Base-by-base conservation (phyloP, 2,329 filamentous ascomycete genomes). In the Pyrenophora teres region DNA sequence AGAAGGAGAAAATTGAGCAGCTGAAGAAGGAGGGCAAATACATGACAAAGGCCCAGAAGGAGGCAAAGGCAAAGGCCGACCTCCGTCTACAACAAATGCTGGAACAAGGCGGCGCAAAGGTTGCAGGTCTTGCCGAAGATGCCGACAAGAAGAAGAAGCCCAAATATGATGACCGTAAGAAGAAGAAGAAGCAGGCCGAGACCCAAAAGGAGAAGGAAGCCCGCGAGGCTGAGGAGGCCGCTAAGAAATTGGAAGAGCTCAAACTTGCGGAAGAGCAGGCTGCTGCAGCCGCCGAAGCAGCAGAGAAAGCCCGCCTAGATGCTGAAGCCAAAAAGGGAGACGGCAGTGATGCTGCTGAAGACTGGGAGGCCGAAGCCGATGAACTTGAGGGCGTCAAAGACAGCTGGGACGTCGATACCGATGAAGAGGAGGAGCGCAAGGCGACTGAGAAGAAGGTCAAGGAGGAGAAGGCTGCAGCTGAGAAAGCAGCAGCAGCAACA, bases 381-480 rank as follows among this genome's bases (percentile, higher is more conserved):
- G 84, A 71, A 37, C 84, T 89, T 21, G 87, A 88, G 13, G 87
- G 88, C 54, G 82, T 96, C 67, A 97, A 97, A 76, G 93, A 97
- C 61, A 93, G 88, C 78, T 97, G 93, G 93, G 93, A 97, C 72
- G 92, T 89, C 30, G 88, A 91, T 47, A 87, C 86, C 2, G 89
- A 90, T 41, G 88, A 90, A 6, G 89, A 92, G 65, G 73, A 76
- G 68, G 78, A 81, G 74, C 68, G 62, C 37, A 76, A 76, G 59
- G 60, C 68, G 18, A 63, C 65, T 16, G 56, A 63, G 38, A 63
- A 63, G 57, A 62, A 57, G 45, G 54, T 57, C 25, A 62, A 62
- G 32, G 58, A 60, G 25, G 61, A 61, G 36, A 63, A 59, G 46
- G 52, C 42, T 62, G 59, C 69, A n/a, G 50, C 52, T 47, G 49